Percentiles rank a stretch among this genome's conserved stretches.
phyloP scores from a whole-genome alignment of 495 filamentous ascomycete species.

The Ramalina peruviana region DNA sequence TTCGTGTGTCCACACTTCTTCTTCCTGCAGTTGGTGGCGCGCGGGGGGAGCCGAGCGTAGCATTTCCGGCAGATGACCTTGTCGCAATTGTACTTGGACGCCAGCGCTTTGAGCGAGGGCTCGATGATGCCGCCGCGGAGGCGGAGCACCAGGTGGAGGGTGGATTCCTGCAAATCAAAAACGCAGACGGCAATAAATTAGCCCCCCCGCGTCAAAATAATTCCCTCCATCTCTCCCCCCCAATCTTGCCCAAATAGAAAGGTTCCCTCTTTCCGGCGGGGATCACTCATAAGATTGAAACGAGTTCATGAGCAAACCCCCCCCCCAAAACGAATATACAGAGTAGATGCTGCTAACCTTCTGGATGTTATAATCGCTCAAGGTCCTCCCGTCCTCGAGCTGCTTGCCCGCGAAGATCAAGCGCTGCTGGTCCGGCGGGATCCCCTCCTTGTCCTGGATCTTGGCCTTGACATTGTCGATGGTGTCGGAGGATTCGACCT shows the following conservation, averaged over 20 bases:
- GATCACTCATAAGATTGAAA: neutral
- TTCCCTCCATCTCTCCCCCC: neutral
- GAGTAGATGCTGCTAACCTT: conserved; percentile 47
- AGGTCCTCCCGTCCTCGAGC: conserved; percentile 96
- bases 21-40: conserved; percentile 99
- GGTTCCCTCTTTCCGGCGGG: neutral
- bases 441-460: conserved; percentile 99
- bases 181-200: neutral
- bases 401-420: conserved; percentile 99
- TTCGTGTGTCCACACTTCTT: conserved; percentile 99
- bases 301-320: no score
- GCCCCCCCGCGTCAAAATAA: no score
- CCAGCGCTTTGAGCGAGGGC: conserved; percentile 95
- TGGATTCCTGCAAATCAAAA: conserved; percentile 61
- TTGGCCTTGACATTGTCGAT: conserved; percentile 97
- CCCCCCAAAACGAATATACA: neutral
- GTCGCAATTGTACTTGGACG: conserved; percentile 99
- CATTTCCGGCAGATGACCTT: conserved; percentile 88
- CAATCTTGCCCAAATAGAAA: neutral
- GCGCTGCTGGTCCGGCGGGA: conserved; percentile 97
- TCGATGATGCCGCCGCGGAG: conserved; percentile 99
- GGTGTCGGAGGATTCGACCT: conserved; percentile 96
- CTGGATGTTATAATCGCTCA: conserved; percentile 99
- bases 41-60: conserved; percentile 87
- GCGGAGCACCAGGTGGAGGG: conserved; percentile 96